Conservation (phyloP, 805 yeast species). For the Teunomyces pallodes region DNA sequence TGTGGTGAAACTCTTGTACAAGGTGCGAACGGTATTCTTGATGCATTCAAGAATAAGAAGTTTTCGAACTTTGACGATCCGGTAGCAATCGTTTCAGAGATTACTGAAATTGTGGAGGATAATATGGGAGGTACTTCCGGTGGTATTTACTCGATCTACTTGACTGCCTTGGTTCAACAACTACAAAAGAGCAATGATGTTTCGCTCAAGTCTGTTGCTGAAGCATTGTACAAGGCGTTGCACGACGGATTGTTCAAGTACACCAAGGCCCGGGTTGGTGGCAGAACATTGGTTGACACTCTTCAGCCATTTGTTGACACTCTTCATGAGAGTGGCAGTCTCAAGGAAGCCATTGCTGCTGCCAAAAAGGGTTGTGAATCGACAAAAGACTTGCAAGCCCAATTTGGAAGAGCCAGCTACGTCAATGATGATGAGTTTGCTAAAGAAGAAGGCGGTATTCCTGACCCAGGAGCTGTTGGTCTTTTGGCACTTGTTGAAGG, state of each 20-base stretch:
- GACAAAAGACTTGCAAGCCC: constrained; percentile 74
- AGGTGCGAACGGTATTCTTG: constrained; percentile 73
- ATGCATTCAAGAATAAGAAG: constrained; percentile 40
- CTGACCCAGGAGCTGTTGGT: constrained; percentile 96
- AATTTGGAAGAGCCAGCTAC: constrained; percentile 91
- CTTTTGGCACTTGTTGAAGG: constrained; percentile 60
- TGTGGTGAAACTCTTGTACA: constrained; percentile 88
- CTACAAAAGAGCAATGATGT: constrained; percentile 38
- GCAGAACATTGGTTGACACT: constrained; percentile 86
- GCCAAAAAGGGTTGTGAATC: constrained; percentile 74
- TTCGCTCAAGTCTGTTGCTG: constrained; percentile 35
- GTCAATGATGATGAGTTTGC: constrained; percentile 63
- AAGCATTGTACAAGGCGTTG: constrained; percentile 57
- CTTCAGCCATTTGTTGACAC: constrained; percentile 80
- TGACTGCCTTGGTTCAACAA: constrained; percentile 68
- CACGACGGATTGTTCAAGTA: constrained; percentile 71
- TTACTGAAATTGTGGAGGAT: constrained; percentile 81
- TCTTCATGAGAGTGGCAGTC: constrained; percentile 49
- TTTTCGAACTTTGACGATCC: constrained; percentile 38
- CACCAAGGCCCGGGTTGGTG: constrained; percentile 87
- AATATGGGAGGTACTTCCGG: constrained; percentile 99
- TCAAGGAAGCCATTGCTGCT: constrained; percentile 60
- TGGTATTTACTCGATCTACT: constrained; percentile 81
- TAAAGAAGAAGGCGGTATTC: constrained; percentile 65
- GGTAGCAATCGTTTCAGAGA: constrained; percentile 58